Base-by-base conservation (phyloP, 23 red algal species). In the Gracilaria domingensis region DNA sequence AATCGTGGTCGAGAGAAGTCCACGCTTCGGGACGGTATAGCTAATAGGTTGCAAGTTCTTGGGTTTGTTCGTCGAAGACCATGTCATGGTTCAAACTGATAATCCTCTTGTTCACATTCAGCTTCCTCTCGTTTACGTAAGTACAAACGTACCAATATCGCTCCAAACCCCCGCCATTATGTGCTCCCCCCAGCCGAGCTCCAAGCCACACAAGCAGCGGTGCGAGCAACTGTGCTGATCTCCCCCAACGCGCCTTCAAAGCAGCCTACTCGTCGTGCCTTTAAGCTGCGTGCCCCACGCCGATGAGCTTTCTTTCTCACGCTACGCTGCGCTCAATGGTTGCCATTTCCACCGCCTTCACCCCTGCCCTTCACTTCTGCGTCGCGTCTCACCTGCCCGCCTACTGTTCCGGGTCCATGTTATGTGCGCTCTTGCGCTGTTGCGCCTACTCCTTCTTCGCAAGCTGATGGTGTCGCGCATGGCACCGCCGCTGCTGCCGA, bases 241-340 rank as follows among this genome's bases (percentile, higher is more conserved):
- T 69, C 64, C 32, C 64, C 64, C 30, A 14, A 20, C 64, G 23
- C 17, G 8, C 30, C n/a, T n/a, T n/a, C n/a, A n/a, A n/a, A n/a
- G n/a, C n/a, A n/a, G n/a, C n/a, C n/a, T n/a, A n/a, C n/a, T n/a
- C n/a, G 32, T 32, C 32, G 9, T 8, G 29, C 64, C 30, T 36
- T 69, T 18, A 16, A 18, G 26, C 59, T 13, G 64, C 16, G 32
- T 37, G 64, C 30, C 9, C 64, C 32, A 20, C 33, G 72, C 72
- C 20, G 72, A 77, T 77, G 72, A 77, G 45, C 72, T 0, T 50
- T 37, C 39, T 77, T 37, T 42, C 40, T 13, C 39, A 40, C 16
- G 38, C 72, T 17, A 77, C 72, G 72, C 38, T 77, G 72, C 72
- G 72, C 72, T 51, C 45, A 24, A 77, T 77, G 72, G 72, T 30